Conservation (phyloP, 2,329 filamentous ascomycete genomes). For the Diaporthe longicolla region DNA sequence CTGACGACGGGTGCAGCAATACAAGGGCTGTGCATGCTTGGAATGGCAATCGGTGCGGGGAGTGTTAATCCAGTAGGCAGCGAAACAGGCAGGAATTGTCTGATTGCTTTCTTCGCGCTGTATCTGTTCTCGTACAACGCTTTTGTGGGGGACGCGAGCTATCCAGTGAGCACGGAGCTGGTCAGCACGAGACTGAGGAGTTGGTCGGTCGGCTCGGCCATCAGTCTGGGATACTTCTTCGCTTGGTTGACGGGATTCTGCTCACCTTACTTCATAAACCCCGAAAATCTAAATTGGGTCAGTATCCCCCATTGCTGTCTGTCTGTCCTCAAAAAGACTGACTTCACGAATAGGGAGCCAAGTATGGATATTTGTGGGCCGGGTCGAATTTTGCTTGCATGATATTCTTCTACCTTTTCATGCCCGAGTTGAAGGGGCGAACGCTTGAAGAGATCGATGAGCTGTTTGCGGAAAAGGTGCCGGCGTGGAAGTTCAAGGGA, state of each 20-base stretch:
- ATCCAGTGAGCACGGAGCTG: slow-evolving; percentile 53
- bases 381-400: slow-evolving; percentile 50
- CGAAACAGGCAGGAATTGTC: slow-evolving; percentile 49
- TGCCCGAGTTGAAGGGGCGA: slow-evolving; percentile 51
- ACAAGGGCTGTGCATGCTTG: slow-evolving; percentile 61
- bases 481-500: slow-evolving; percentile 49
- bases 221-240: slow-evolving; percentile 62
- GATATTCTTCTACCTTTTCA: slow-evolving; percentile 51
- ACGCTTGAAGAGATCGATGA: slow-evolving; percentile 53
- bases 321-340: not conserved
- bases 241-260: slow-evolving; percentile 62
- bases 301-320: slow-evolving; percentile 2
- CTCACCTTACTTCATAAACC: slow-evolving; percentile 63
- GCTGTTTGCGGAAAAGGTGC: slow-evolving; percentile 48
- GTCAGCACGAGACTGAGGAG: slow-evolving; percentile 55
- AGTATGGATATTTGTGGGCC: slow-evolving; percentile 61
- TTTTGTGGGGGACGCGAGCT: slow-evolving; percentile 57
- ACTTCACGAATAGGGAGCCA: slow-evolving; percentile 52
- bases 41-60: slow-evolving; percentile 55
- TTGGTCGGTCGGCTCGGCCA: slow-evolving; percentile 65
- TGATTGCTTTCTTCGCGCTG: slow-evolving; percentile 54
- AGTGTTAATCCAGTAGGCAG: slow-evolving; percentile 44
- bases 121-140: slow-evolving; percentile 55
- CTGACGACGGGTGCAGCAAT: slow-evolving; percentile 61
- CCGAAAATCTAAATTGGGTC: slow-evolving; percentile 56